These are phyloP conservation scores for Eutrema salsugineum DNA, from an alignment of 441 rosid species.

Conservation along the genomic window DNA sequence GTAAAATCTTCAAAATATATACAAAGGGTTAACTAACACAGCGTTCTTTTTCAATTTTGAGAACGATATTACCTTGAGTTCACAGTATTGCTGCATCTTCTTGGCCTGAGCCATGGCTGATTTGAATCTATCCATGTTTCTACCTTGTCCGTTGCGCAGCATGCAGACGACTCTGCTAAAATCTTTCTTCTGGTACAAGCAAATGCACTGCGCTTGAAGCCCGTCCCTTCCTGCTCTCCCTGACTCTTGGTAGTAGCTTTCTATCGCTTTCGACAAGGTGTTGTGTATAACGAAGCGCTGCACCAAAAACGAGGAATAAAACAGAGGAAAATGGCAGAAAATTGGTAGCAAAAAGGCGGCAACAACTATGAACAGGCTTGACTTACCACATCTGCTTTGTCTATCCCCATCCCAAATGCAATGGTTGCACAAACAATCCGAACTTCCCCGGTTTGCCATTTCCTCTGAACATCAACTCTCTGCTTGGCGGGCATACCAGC, in stretches of 20 bases:
- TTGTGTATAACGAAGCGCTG: slow-evolving; percentile 96
- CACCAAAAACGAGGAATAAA: not conserved
- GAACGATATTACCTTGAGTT: slow-evolving; percentile 57
- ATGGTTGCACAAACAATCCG: slow-evolving; percentile 91
- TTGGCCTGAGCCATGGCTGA: slow-evolving; percentile 85
- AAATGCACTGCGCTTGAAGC: slow-evolving; percentile 66
- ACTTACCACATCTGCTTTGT: slow-evolving; percentile 94
- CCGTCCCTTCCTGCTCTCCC: slow-evolving; percentile 97
- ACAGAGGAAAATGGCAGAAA: not conserved
- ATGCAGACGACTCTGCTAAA: slow-evolving; percentile 94
- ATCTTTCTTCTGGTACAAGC: slow-evolving; percentile 89
- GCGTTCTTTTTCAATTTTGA: not conserved
- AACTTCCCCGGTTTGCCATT: slow-evolving; percentile 83
- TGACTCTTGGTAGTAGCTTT: slow-evolving; percentile 96
- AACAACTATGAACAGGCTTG: slow-evolving; percentile 7
- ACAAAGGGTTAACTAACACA: not conserved
- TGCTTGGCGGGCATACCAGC: slow-evolving; percentile 86
- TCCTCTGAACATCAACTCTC: slow-evolving; percentile 80
- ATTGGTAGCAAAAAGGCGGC: not conserved
- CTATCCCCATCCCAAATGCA: slow-evolving; percentile 99
- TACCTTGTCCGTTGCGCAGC: slow-evolving; percentile 77
- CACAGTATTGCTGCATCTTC: slow-evolving; percentile 92
- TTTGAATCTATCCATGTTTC: slow-evolving; percentile 70
- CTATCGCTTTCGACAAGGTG: slow-evolving; percentile 85
- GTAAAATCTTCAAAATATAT: not conserved